Percentiles rank a stretch among this genome's conserved stretches.
These are phyloP conservation scores for Clitoria ternatea DNA, from an alignment of 306 rosid species.

Conservation along the genomic window DNA sequence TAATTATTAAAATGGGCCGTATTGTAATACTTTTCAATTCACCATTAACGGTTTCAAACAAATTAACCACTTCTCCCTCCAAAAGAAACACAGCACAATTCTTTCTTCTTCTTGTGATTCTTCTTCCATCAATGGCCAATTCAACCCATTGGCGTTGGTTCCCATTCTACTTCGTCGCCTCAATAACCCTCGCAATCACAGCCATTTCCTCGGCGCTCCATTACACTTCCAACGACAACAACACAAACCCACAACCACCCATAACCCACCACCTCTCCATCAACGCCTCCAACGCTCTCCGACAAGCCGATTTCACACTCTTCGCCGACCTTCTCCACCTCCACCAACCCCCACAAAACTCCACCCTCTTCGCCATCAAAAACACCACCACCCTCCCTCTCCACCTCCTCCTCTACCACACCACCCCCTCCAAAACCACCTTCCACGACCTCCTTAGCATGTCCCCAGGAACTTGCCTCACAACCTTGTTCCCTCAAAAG, in stretches of 20 bases:
- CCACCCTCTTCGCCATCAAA: conserved; percentile 35
- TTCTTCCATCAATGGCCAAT: conserved; percentile 43
- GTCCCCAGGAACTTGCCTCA: conserved; percentile 40
- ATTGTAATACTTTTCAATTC: no score
- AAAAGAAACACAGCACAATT: no score
- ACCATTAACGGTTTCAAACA: no score
- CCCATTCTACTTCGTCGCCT: conserved; percentile 33
- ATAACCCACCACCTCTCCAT: conserved; percentile 27
- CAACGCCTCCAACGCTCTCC: conserved; percentile 50
- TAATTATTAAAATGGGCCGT: no score
- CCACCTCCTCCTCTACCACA: conserved; percentile 47
- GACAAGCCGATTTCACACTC: conserved; percentile 46
- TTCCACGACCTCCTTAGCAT: conserved; percentile 19
- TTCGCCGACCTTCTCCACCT: conserved; percentile 57
- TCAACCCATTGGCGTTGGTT: conserved; percentile 42
- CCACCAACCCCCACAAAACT: conserved; percentile 35
- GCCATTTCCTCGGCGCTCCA: conserved; percentile 47
- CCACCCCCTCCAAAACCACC: conserved; percentile 9
- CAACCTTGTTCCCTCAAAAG: conserved; percentile 43
- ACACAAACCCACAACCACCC: conserved; percentile 22
- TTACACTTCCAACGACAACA: conserved; percentile 27
- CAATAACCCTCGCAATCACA: conserved; percentile 39
- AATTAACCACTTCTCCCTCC: no score
- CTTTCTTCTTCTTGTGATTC: not conserved
- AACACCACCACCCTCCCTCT: conserved; percentile 51